Conservation (phyloP, 257 asterid species). For the Echites panduratus region DNA sequence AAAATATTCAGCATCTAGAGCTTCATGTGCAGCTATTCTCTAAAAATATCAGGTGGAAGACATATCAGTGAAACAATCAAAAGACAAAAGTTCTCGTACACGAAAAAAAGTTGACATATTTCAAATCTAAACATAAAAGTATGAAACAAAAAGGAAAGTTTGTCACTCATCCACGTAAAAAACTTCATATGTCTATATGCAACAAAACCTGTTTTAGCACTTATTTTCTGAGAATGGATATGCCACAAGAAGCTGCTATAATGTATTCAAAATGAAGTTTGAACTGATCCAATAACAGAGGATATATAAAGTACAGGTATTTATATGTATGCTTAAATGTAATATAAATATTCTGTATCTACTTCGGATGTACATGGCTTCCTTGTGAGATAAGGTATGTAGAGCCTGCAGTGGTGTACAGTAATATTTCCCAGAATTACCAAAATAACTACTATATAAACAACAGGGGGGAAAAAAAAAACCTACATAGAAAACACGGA, state of each 20-base stretch:
- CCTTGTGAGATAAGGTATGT: not conserved
- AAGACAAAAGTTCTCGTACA: not conserved
- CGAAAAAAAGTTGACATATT: not conserved
- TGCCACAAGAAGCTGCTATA: not conserved
- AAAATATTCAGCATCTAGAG: slow-evolving; percentile 93
- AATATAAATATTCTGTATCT: not conserved
- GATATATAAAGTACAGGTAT: not conserved
- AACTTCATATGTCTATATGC: not conserved
- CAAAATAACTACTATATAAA: too few species aligned
- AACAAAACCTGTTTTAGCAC: not conserved
- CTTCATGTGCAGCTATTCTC: slow-evolving; percentile 94
- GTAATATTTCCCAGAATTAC: not conserved
- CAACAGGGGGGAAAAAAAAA: too few species aligned
- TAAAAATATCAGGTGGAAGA: slow-evolving; percentile 25
- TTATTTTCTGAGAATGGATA: not conserved
- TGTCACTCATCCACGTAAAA: not conserved
- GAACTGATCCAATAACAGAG: not conserved
- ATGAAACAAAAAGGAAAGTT: not conserved
- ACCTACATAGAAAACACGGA: not conserved
- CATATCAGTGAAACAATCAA: not conserved
- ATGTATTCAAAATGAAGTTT: not conserved
- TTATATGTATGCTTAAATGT: not conserved
- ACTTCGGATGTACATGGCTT: not conserved
- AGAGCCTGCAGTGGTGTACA: not conserved
- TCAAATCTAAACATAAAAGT: not conserved